Evolutionary conservation across 2,329 filamentous ascomycete species (phyloP).

Genomic region (Diaporthe citriasiana): DNA sequence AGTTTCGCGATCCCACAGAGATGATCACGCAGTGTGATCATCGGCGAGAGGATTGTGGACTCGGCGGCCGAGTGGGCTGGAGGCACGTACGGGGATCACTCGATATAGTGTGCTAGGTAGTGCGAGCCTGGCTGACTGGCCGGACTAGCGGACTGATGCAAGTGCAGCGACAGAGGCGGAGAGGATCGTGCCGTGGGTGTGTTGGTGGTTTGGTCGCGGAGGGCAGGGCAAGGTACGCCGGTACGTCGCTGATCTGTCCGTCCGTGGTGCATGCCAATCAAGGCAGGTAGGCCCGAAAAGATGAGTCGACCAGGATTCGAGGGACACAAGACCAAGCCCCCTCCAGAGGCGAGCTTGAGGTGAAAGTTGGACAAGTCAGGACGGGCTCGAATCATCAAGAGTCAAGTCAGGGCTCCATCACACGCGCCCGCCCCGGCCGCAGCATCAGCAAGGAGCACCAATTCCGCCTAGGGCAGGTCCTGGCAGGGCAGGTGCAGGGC

Average conservation of each 20-base stretch:
- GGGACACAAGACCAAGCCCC: slow-evolving; percentile 11
- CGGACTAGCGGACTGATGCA: background rate
- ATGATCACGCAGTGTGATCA: slow-evolving; percentile 26
- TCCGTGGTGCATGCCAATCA: slow-evolving; percentile 36
- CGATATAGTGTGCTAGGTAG: slow-evolving; percentile 8
- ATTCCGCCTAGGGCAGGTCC: slow-evolving; percentile 20
- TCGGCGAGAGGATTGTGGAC: background rate
- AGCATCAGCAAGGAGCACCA: slow-evolving; percentile 27
- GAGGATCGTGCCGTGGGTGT: slow-evolving; percentile 29
- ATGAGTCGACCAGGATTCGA: slow-evolving; percentile 29
- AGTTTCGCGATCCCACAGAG: slow-evolving; percentile 35
- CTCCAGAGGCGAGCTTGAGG: background rate
- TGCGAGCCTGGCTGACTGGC: slow-evolving; percentile 5
- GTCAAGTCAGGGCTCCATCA: slow-evolving; percentile 24
- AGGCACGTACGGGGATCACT: background rate
- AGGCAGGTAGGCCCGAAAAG: slow-evolving; percentile 36
- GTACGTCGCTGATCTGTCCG: slow-evolving; percentile 20
- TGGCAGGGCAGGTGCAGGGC: background rate
- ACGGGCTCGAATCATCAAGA: slow-evolving; percentile 4
- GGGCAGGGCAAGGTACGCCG: background rate
- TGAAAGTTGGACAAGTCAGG: slow-evolving; percentile 7
- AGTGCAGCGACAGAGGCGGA: slow-evolving; percentile 6
- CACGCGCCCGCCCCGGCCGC: slow-evolving; percentile 10
- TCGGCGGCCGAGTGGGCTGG: background rate
- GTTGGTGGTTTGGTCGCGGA: slow-evolving; percentile 15